Percentiles rank a stretch among this genome's conserved stretches.
Conservation (phyloP, 2,329 filamentous ascomycete species). For the Magnaporthiopsis incrustans region DNA sequence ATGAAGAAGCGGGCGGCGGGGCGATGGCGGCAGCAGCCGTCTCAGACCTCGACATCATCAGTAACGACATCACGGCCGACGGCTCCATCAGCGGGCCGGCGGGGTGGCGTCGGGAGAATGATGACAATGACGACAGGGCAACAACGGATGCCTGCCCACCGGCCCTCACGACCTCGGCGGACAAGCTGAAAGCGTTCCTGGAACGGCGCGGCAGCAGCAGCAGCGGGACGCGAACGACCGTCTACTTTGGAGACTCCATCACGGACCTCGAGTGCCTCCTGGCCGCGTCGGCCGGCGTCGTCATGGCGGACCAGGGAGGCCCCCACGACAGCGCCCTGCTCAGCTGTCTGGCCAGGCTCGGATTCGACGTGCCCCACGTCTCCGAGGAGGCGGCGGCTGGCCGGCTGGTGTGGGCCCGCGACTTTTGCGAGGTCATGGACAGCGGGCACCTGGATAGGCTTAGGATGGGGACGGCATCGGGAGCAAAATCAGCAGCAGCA, state of each 20-base stretch:
- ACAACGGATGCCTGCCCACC: conserved; percentile 10
- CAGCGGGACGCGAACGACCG: conserved; percentile 17
- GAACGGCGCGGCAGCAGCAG: conserved; percentile 19
- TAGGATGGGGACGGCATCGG: no score
- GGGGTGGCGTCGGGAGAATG: conserved; percentile 15
- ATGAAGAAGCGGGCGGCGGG: background rate
- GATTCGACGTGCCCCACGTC: conserved; percentile 30
- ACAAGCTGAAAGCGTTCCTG: conserved; percentile 37
- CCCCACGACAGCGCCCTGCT: conserved; percentile 23
- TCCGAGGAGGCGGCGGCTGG: conserved; percentile 9
- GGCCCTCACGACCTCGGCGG: conserved; percentile 30
- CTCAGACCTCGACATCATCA: conserved; percentile 25
- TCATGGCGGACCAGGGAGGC: conserved; percentile 30
- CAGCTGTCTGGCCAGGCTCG: conserved; percentile 27
- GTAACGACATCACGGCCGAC: conserved; percentile 33
- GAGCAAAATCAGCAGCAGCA: no score
- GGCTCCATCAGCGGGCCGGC: conserved; percentile 34
- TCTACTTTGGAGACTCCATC: conserved; percentile 52
- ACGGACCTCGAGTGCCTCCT: conserved; percentile 49
- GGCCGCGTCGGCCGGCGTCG: conserved; percentile 31
- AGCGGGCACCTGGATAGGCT: background rate
- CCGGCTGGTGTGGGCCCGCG: conserved; percentile 31
- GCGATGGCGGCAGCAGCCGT: background rate
- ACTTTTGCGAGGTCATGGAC: conserved; percentile 34
- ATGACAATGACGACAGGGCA: background rate